These are phyloP conservation scores for Aethionema arabicum DNA, from an alignment of 345 rosid genomes.

Conservation along the genomic window DNA sequence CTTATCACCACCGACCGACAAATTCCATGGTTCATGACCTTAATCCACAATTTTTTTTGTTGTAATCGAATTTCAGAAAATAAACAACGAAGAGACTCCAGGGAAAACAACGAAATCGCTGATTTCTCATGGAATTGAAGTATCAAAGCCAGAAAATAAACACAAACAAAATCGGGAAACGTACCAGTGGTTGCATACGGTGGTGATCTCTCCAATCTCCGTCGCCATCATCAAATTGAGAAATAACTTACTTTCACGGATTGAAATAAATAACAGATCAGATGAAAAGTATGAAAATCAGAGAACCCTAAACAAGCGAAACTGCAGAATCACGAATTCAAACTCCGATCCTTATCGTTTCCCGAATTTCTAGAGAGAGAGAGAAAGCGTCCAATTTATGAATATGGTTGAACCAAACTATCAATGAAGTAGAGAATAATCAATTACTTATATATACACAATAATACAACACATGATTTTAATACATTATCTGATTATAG, in stretches of 20 bases:
- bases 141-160: neutral
- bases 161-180: neutral
- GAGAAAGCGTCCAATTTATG: conserved; percentile 5
- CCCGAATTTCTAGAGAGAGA: conserved; percentile 19
- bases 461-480: neutral
- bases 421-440: conserved; percentile 3
- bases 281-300: conserved; percentile 14
- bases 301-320: neutral
- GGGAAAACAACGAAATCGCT: neutral
- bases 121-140: neutral
- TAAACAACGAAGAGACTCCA: conserved; percentile 5
- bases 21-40: neutral
- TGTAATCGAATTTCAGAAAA: conserved; percentile 3
- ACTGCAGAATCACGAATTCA: conserved; percentile 18
- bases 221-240: conserved; percentile 48
- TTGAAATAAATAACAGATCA: conserved; percentile 8
- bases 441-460: neutral
- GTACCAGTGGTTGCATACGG: conserved; percentile 85
- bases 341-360: conserved; percentile 26
- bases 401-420: conserved; percentile 33
- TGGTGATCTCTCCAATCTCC: conserved; percentile 60
- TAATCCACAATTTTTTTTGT: neutral
- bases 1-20: neutral
- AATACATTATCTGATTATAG: neutral
- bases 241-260: conserved; percentile 1